A percentile compares a stretch with the other conserved stretches of the same genome.
These are phyloP conservation scores for Aspergillus bridgeri DNA, from an alignment of 495 filamentous ascomycete genomes.

Conservation along the genomic window DNA sequence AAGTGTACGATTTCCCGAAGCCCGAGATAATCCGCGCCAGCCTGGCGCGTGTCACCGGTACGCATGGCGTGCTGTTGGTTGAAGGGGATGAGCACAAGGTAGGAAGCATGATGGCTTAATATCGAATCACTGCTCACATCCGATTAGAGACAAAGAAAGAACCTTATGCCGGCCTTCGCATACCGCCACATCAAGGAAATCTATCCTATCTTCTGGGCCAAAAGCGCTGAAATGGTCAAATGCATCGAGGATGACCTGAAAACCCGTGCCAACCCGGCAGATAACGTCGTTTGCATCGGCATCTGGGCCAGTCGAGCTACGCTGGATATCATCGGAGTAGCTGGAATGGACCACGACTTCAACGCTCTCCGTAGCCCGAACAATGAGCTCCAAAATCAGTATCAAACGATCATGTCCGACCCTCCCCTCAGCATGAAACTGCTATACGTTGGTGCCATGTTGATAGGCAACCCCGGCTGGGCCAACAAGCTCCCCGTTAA, in stretches of 20 bases:
- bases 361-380: conserved; percentile 61
- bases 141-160: conserved; percentile 60
- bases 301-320: conserved; percentile 69
- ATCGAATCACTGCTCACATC: not conserved
- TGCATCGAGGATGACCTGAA: conserved; percentile 36
- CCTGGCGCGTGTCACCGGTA: conserved; percentile 64
- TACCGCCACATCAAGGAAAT: conserved; percentile 85
- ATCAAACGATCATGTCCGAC: conserved; percentile 46
- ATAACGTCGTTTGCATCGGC: conserved; percentile 53
- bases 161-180: conserved; percentile 78
- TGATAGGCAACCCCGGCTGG: conserved; percentile 32
- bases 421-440: conserved; percentile 20
- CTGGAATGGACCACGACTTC: conserved; percentile 84
- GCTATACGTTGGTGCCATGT: conserved; percentile 40
- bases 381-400: conserved; percentile 62
- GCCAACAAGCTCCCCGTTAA: conserved; percentile 56
- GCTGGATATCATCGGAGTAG: conserved; percentile 84
- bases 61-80: conserved; percentile 68
- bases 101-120: not conserved
- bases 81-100: conserved; percentile 84
- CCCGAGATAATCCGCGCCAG: conserved; percentile 52
- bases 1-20: conserved; percentile 78
- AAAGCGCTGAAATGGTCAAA: conserved; percentile 51
- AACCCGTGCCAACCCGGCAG: conserved; percentile 14
- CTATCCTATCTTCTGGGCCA: conserved; percentile 80